These are phyloP conservation scores for Furcasterigmium sp. DNA, from an alignment of 2,329 filamentous ascomycete genomes.

Conservation along the genomic window DNA sequence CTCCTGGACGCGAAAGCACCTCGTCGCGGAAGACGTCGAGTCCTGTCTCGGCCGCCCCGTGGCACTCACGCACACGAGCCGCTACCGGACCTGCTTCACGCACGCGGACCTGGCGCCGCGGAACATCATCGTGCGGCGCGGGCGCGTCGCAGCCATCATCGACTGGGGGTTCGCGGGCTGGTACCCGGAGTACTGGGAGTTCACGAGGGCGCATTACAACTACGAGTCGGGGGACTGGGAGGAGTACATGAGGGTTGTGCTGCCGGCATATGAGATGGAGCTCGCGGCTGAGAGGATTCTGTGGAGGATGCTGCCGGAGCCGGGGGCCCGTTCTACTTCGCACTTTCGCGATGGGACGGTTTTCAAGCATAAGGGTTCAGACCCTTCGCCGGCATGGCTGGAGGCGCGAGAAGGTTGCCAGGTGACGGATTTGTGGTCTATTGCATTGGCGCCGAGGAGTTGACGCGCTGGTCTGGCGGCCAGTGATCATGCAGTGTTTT, in stretches of 20 bases:
- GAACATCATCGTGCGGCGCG: slow-evolving; percentile 20
- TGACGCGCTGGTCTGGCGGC: no score
- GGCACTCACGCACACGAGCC: slow-evolving; percentile 14
- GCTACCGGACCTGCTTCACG: slow-evolving; percentile 17
- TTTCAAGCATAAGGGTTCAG: slow-evolving; percentile 8
- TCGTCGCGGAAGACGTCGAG: slow-evolving; percentile 16
- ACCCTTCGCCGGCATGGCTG: slow-evolving; percentile 16
- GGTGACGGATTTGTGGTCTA: slow-evolving; percentile 14
- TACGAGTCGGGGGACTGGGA: slow-evolving; percentile 12
- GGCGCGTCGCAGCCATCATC: slow-evolving; percentile 20
- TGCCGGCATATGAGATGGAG: slow-evolving; percentile 18
- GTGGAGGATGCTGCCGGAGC: slow-evolving; percentile 15
- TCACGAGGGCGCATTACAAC: slow-evolving; percentile 20
- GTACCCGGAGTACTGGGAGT: slow-evolving; percentile 27
- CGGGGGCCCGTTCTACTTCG: slow-evolving; percentile 9
- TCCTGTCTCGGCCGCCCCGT: slow-evolving; percentile 16
- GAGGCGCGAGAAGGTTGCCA: slow-evolving; percentile 13
- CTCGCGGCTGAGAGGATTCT: slow-evolving; percentile 16
- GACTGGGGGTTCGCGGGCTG: slow-evolving; percentile 27
- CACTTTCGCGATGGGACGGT: slow-evolving; percentile 9
- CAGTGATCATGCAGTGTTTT: no score
- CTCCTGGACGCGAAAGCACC: slow-evolving; percentile 13
- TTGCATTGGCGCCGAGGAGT: slow-evolving; percentile 4
- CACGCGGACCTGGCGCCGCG: slow-evolving; percentile 19
- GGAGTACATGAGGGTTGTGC: slow-evolving; percentile 12